Evolutionary conservation across 2,329 filamentous ascomycete genomes (phyloP), one percentile per base, ranked within the genome.

Genomic region (Monilinia aucupariae): DNA sequence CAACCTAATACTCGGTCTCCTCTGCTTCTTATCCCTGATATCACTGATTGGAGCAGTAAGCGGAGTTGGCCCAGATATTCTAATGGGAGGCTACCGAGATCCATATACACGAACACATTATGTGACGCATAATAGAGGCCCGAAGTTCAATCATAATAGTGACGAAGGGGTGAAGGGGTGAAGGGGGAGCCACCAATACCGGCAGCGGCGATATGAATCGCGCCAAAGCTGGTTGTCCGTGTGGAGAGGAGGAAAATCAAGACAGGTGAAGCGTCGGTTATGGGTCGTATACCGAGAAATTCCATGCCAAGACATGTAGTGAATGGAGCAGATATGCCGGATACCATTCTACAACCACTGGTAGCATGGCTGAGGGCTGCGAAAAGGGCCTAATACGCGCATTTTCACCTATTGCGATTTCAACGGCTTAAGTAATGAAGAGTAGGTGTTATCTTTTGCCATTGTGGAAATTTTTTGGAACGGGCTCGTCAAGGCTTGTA

Each of bases 141-240:
- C 39, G n/a, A 56, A 56, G 20, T 56, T 56, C 22, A 17, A 56
- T 56, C 53, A 56, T 2, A 56, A 56, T 45, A 45, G 53, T 20
- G 53, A 56, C 15, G 45, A 56, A 13, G 41, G 27, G 12, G 39
- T 34, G 25, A 45, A 56, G 41, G 32, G 53, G n/a, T n/a, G n/a
- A n/a, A n/a, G 20, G 53, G 45, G 13, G 53, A 56, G 41, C 41
- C 41, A 22, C 53, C 53, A 25, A 56, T 56, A 56, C 53, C 53
- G 9, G 53, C 34, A 25, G 39, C n/a, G 27, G 53, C 27, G 5
- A 39, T 54, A 54, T 34, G 51, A 27, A 22, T 41, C 13, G 41
- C 34, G 10, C 51, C 51, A 2, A 54, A 41, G 34, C 51, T 34
- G 10, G n/a, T 39, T 10, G 51, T 27, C 20, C 51, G 41, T 12